Conservation (phyloP, 2,329 filamentous ascomycete species). For the Basipetospora chlamydospora region DNA sequence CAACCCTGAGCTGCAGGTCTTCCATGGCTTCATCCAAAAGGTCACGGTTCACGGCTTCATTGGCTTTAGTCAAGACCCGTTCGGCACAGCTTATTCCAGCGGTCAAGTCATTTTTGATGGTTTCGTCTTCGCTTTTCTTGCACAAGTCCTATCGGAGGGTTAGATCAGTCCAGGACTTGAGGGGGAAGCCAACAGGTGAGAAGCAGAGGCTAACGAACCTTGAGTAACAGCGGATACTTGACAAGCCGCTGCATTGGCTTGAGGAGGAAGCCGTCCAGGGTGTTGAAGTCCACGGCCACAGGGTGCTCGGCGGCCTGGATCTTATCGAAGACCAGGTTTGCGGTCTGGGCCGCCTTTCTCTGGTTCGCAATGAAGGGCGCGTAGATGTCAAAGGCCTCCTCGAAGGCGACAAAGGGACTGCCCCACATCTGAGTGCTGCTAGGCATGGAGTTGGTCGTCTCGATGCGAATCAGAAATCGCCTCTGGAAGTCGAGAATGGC, state of each 20-base stretch:
- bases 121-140: conserved; percentile 68
- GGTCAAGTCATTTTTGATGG: conserved; percentile 56
- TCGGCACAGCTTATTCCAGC: conserved; percentile 71
- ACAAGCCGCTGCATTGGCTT: conserved; percentile 94
- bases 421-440: conserved; percentile 78
- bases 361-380: conserved; percentile 97
- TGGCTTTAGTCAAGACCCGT: conserved; percentile 68
- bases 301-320: conserved; percentile 60
- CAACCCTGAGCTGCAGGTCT: conserved; percentile 69
- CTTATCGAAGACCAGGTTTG: conserved; percentile 74
- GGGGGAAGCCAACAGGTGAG: conserved; percentile 3
- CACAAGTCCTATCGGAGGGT: conserved; percentile 52
- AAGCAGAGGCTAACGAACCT: conserved; percentile 33
- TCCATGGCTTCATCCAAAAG: conserved; percentile 70
- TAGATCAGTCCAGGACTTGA: too few species aligned
- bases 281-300: conserved; percentile 77
- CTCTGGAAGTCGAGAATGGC: conserved; percentile 90
- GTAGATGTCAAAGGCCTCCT: conserved; percentile 82
- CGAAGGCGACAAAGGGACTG: conserved; percentile 71
- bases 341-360: conserved; percentile 74
- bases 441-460: conserved; percentile 81
- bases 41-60: conserved; percentile 81
- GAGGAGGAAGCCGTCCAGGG: conserved; percentile 78
- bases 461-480: conserved; percentile 85
- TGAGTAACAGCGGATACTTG: conserved; percentile 84